These are phyloP conservation scores for Alternaria ethzedia DNA, from an alignment of 2,329 filamentous ascomycete genomes.

Conservation along the genomic window DNA sequence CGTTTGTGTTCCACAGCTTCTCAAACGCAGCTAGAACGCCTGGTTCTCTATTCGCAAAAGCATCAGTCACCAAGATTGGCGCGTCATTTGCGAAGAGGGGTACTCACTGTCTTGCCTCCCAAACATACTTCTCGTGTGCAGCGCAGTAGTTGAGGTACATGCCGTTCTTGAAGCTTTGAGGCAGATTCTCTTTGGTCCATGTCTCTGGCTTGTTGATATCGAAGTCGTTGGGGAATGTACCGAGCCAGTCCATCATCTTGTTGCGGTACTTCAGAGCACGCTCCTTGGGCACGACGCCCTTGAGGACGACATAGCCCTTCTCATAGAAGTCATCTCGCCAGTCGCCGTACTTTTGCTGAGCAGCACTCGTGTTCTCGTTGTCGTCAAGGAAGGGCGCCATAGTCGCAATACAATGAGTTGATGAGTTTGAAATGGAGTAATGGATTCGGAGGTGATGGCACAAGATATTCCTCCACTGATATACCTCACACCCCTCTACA, in stretches of 20 bases:
- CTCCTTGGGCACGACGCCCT: constrained; percentile 30
- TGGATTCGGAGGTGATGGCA: background rate
- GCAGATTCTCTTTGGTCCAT: constrained; percentile 54
- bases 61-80: background rate
- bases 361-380: background rate
- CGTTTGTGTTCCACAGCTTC: constrained; percentile 50
- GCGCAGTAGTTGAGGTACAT: constrained; percentile 51
- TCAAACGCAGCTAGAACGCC: constrained; percentile 51
- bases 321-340: constrained; percentile 41
- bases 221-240: constrained; percentile 38
- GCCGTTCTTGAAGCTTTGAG: constrained; percentile 36
- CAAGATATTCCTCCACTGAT: background rate
- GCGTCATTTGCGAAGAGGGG: background rate
- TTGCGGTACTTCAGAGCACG: constrained; percentile 34
- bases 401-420: background rate
- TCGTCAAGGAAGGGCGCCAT: constrained; percentile 11
- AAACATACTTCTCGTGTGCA: constrained; percentile 53
- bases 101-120: constrained; percentile 48
- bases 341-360: constrained; percentile 24
- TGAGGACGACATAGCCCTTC: constrained; percentile 39
- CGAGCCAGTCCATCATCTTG: constrained; percentile 41
- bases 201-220: constrained; percentile 44
- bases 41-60: constrained; percentile 38
- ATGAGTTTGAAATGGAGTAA: background rate
- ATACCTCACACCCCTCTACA: background rate